These are phyloP conservation scores for Cladosporium sp. DNA, from an alignment of 2,329 filamentous ascomycete species.

Conservation along the genomic window DNA sequence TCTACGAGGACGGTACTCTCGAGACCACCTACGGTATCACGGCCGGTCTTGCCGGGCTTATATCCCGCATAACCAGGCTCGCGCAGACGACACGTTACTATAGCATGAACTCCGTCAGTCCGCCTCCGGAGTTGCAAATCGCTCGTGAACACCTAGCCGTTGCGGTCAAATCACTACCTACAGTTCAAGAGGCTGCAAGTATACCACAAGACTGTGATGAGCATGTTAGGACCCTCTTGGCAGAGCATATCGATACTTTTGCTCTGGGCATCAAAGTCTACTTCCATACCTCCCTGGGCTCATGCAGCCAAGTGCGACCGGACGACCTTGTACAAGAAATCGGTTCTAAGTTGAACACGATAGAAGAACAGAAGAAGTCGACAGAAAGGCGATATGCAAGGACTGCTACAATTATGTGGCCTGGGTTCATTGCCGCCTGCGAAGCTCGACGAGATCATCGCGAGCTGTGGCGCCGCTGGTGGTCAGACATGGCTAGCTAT, in stretches of 20 bases:
- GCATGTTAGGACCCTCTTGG: neutral
- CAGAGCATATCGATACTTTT: neutral
- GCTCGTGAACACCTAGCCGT: neutral
- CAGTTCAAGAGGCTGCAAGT: neutral
- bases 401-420: neutral
- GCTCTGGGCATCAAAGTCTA: constrained; percentile 3
- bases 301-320: neutral
- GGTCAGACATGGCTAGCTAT: neutral
- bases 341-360: neutral
- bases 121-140: neutral
- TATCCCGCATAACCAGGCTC: neutral
- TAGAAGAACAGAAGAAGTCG: neutral
- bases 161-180: neutral
- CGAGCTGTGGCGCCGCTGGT: neutral
- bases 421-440: neutral
- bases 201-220: constrained; percentile 1
- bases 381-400: neutral
- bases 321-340: neutral
- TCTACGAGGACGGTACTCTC: neutral
- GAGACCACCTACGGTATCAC: neutral
- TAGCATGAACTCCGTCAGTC: neutral
- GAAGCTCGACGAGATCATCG: neutral
- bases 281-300: neutral
- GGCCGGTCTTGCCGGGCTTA: neutral
- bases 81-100: neutral